Percentiles rank a stretch among this genome's conserved stretches.
These are phyloP conservation scores for Erythrobasidium hasegawianum DNA, from an alignment of 1,284 basidiomycete genomes.

Conservation along the genomic window DNA sequence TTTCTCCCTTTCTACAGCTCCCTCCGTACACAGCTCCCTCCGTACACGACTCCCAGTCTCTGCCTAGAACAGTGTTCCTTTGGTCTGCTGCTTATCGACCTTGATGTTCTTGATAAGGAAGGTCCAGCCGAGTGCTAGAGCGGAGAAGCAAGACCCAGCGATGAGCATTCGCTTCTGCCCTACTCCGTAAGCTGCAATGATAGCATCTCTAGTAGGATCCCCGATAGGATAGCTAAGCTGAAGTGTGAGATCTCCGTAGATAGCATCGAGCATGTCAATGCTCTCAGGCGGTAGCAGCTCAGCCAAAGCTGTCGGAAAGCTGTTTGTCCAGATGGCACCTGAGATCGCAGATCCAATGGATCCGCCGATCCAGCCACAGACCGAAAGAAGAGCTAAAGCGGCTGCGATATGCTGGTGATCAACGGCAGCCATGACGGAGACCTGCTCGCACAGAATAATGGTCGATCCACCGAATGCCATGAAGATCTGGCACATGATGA, in stretches of 20 bases:
- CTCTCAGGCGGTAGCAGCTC: constrained; percentile 11
- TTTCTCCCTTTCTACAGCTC: too few species aligned
- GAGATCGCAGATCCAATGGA: constrained; percentile 21
- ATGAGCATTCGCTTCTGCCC: constrained; percentile 48
- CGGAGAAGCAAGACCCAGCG: constrained; percentile 46
- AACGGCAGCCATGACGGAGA: constrained; percentile 16
- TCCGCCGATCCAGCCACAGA: constrained; percentile 23
- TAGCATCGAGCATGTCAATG: constrained; percentile 37
- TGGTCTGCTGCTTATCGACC: constrained; percentile 46
- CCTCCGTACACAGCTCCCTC: too few species aligned
- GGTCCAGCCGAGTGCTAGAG: constrained; percentile 40
- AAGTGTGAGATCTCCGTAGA: constrained; percentile 44
- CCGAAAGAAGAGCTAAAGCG: constrained; percentile 14
- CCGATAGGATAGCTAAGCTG: constrained; percentile 46
- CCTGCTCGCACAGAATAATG: constrained; percentile 22
- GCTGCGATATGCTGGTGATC: constrained; percentile 29
- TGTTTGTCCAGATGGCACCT: constrained; percentile 33
- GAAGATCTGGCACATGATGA: constrained; percentile 26
- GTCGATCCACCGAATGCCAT: constrained; percentile 13
- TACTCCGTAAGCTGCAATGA: constrained; percentile 45
- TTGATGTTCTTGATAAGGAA: constrained; percentile 46
- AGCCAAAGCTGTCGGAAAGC: constrained; percentile 9
- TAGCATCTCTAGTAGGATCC: constrained; percentile 43
- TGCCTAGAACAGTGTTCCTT: constrained; percentile 46
- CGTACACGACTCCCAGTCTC: too few species aligned